Conservation (phyloP, 2,329 filamentous ascomycete genomes). For the Fusarium poae region DNA sequence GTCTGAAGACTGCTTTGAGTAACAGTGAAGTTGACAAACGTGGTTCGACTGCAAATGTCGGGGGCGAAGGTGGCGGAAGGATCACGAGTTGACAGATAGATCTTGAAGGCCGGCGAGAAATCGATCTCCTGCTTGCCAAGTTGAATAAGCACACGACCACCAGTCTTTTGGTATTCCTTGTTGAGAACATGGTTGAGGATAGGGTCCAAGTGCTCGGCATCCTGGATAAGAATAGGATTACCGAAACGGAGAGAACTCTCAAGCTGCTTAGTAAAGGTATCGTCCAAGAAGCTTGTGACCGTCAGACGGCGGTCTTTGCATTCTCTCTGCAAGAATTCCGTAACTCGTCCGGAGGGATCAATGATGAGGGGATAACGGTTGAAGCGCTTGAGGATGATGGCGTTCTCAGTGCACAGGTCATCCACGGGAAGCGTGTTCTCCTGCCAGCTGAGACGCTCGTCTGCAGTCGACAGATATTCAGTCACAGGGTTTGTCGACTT, state of each 20-base stretch:
- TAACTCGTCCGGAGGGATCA: conserved; percentile 93
- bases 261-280: conserved; percentile 97
- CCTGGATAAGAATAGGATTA: conserved; percentile 98
- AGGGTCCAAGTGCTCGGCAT: conserved; percentile 96
- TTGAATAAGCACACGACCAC: conserved; percentile 96
- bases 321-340: conserved; percentile 95
- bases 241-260: conserved; percentile 97
- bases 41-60: conserved; percentile 97
- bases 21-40: conserved; percentile 99
- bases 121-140: conserved; percentile 99
- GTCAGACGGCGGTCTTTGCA: conserved; percentile 94
- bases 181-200: conserved; percentile 99
- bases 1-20: conserved; percentile 99
- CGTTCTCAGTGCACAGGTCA: conserved; percentile 98
- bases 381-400: conserved; percentile 96
- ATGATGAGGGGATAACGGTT: conserved; percentile 99
- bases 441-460: conserved; percentile 95
- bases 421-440: conserved; percentile 93
- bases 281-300: conserved; percentile 97
- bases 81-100: conserved; percentile 95
- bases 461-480: conserved; percentile 95
- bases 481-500: conserved; percentile 95
- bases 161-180: conserved; percentile 99
- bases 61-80: conserved; percentile 96
- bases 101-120: conserved; percentile 95